Percentiles rank a stretch among this genome's conserved stretches.
Conservation (phyloP, 495 filamentous ascomycete species). For the Penicillium atrosanguineum region DNA sequence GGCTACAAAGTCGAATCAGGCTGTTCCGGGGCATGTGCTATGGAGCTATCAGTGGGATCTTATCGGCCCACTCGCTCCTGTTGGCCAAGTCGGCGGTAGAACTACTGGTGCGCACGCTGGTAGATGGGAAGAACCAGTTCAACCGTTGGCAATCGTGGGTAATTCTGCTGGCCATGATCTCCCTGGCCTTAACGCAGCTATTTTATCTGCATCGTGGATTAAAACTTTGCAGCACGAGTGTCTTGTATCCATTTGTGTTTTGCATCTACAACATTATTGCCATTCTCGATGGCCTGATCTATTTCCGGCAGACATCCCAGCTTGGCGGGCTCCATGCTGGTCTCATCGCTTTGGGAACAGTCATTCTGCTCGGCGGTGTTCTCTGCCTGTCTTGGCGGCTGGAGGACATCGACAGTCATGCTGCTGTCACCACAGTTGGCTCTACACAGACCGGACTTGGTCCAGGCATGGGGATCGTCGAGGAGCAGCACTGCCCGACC, state of each 20-base stretch:
- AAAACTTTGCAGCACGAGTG: conserved; percentile 90
- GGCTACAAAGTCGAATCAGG: conserved; percentile 54
- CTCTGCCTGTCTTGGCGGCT: conserved; percentile 93
- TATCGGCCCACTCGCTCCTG: conserved; percentile 90
- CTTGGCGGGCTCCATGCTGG: conserved; percentile 72
- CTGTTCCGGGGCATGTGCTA: conserved; percentile 86
- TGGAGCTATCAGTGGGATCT: conserved; percentile 83
- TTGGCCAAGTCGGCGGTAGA: conserved; percentile 97
- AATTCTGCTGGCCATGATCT: conserved; percentile 78
- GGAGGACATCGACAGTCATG: conserved; percentile 62
- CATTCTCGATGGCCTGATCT: conserved; percentile 94
- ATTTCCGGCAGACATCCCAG: conserved; percentile 85
- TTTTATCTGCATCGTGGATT: conserved; percentile 94
- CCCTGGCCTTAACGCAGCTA: conserved; percentile 83
- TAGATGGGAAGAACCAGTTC: conserved; percentile 90
- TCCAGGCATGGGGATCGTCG: conserved; percentile 43
- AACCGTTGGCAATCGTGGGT: conserved; percentile 97
- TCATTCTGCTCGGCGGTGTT: conserved; percentile 82
- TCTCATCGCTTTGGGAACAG: conserved; percentile 83
- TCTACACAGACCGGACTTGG: conserved; percentile 42
- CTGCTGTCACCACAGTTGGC: conserved; percentile 42
- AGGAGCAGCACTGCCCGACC: conserved; percentile 34
- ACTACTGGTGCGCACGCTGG: conserved; percentile 87
- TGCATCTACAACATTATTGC: conserved; percentile 99
- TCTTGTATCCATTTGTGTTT: conserved; percentile 97